Percentiles rank a stretch among this genome's conserved stretches.
These are phyloP conservation scores for Sapria himalayana DNA, from an alignment of 345 rosid genomes.

Conservation along the genomic window DNA sequence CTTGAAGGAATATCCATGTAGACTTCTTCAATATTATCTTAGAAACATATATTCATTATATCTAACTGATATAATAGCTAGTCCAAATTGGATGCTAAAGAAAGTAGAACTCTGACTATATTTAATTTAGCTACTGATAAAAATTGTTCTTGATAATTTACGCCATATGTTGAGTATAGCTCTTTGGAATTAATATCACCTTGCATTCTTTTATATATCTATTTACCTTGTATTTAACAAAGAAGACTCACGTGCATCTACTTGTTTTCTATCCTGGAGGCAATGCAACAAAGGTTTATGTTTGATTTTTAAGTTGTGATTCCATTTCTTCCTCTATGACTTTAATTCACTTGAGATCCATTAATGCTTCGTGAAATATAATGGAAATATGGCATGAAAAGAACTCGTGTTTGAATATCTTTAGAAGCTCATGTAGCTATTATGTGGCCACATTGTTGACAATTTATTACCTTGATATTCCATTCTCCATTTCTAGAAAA, in stretches of 20 bases:
- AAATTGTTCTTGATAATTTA: conserved; percentile 1
- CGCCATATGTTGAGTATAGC: neutral
- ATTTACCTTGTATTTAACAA: neutral
- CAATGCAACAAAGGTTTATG: neutral
- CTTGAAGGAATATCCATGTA: conserved; percentile 3
- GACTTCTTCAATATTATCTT: neutral
- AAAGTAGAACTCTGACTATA: neutral
- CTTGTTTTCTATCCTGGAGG: neutral
- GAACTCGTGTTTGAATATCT: neutral
- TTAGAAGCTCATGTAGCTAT: neutral
- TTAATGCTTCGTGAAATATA: neutral
- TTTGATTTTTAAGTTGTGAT: neutral
- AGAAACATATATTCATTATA: neutral
- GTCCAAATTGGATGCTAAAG: neutral
- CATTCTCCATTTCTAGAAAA: neutral
- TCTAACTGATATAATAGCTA: neutral
- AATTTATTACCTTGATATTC: neutral
- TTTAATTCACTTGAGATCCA: neutral
- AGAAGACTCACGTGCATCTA: neutral
- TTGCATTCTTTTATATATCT: neutral
- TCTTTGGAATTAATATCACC: neutral
- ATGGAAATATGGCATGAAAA: neutral
- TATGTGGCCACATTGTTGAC: neutral
- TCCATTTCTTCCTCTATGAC: conserved; percentile 3
- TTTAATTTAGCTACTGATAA: neutral